A percentile compares a stretch with the other conserved stretches of the same genome.
These are phyloP conservation scores for Phytophthora fragariae DNA, from an alignment of 352 stramenopile genomes.

Conservation along the genomic window DNA sequence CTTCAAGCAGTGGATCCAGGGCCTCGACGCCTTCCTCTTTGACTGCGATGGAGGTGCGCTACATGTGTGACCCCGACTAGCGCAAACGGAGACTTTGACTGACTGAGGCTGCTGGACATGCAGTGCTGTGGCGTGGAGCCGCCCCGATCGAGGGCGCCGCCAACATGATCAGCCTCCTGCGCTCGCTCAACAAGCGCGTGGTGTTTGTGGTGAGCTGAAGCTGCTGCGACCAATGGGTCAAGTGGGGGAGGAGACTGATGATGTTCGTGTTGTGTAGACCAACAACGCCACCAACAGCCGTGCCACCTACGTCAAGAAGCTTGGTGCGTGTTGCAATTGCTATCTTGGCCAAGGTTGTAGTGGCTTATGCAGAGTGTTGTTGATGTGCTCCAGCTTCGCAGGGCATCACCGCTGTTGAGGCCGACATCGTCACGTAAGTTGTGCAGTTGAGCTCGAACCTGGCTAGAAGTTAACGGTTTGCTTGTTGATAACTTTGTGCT, in stretches of 20 bases:
- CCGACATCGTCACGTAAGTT: constrained; percentile 84
- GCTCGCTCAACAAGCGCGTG: constrained; percentile 80
- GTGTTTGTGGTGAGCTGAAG: constrained; percentile 73
- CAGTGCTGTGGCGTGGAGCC: constrained; percentile 77
- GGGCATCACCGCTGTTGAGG: constrained; percentile 67
- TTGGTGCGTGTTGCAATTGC: constrained; percentile 47
- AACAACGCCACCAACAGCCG: constrained; percentile 89
- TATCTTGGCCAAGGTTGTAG: not conserved
- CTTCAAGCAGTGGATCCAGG: constrained; percentile 69
- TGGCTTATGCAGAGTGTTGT: constrained; percentile 4
- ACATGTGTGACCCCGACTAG: not conserved
- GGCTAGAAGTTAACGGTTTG: not conserved
- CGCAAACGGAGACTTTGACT: not conserved
- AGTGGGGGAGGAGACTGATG: constrained; percentile 8
- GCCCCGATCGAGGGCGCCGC: constrained; percentile 70
- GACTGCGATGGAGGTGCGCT: constrained; percentile 82
- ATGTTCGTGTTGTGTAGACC: constrained; percentile 50
- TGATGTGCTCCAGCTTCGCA: constrained; percentile 60
- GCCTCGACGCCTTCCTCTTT: constrained; percentile 79
- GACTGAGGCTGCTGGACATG: not conserved
- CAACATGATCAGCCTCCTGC: constrained; percentile 69
- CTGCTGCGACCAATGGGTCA: not conserved
- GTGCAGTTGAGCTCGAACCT: not conserved
- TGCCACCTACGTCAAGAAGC: constrained; percentile 85
- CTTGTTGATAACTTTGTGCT: constrained; percentile 12